A percentile compares a stretch with the other conserved stretches of the same genome.
Evolutionary conservation across 345 rosid genomes (phyloP).

Genomic region (Nasturtium officinale): DNA sequence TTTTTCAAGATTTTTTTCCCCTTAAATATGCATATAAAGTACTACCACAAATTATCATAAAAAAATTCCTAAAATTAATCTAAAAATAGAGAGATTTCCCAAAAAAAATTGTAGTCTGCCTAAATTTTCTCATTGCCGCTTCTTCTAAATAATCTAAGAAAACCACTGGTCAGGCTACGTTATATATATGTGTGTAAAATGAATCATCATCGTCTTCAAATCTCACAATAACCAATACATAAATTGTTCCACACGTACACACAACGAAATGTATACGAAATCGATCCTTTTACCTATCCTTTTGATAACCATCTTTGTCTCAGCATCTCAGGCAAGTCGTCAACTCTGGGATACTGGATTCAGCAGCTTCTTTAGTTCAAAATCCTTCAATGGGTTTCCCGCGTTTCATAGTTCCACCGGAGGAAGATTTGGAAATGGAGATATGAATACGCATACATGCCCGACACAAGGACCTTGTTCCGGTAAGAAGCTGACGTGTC

Average conservation of each 20-base stretch:
- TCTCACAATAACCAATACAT: conserved; percentile 20
- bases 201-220: conserved; percentile 5
- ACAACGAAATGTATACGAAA: conserved; percentile 19
- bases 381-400: too few species aligned
- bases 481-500: conserved; percentile 35
- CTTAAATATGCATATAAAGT: too few species aligned
- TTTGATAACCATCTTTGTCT: conserved; percentile 17
- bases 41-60: conserved; percentile 13
- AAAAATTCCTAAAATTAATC: conserved; percentile 6
- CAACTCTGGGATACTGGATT: conserved; percentile 32
- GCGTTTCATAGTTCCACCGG: too few species aligned
- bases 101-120: conserved; percentile 25
- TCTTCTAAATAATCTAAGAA: conserved; percentile 15
- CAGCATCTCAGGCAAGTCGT: conserved; percentile 36
- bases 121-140: conserved; percentile 24
- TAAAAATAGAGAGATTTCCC: conserved; percentile 25
- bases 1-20: too few species aligned
- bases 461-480: conserved; percentile 31
- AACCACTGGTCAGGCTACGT: neutral
- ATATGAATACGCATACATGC: conserved; percentile 18
- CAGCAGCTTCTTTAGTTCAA: neutral
- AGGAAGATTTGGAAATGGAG: neutral
- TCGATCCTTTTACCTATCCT: conserved; percentile 1
- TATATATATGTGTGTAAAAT: conserved; percentile 1
- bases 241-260: neutral